phyloP scores from a whole-genome alignment of 345 rosid species.

The Eucalyptus curtisii region DNA sequence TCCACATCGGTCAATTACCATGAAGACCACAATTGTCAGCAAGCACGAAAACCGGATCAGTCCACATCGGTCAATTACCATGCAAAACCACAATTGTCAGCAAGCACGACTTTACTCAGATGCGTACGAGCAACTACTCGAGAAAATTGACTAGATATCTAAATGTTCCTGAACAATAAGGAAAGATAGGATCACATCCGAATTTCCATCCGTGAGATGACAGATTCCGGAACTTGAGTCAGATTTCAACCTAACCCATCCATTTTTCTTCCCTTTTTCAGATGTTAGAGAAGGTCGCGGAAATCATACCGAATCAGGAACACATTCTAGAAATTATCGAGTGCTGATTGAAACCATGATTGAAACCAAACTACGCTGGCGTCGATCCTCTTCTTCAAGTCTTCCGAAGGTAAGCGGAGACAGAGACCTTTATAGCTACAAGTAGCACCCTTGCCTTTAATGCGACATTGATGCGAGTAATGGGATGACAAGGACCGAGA shows the following conservation, averaged over 20 bases:
- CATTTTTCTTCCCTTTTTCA: background rate
- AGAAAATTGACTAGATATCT: background rate
- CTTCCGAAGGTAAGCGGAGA: background rate
- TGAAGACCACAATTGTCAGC: background rate
- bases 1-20: background rate
- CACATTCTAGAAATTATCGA: background rate
- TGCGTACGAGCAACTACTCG: background rate
- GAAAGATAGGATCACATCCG: background rate
- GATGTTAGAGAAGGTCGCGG: background rate
- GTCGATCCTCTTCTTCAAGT: background rate
- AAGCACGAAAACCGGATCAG: background rate
- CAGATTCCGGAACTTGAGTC: too few relatives aligned
- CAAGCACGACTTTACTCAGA: background rate
- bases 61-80: background rate
- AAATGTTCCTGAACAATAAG: background rate
- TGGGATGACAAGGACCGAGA: background rate
- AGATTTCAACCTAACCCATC: background rate
- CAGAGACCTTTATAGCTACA: background rate
- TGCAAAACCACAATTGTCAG: background rate
- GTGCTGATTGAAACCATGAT: background rate
- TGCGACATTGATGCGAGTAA: background rate
- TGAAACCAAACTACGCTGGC: background rate
- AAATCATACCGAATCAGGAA: background rate
- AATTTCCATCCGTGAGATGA: too few relatives aligned
- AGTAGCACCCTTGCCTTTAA: background rate